Evolutionary conservation across 1,139 yeast genomes (phyloP), one percentile per base, ranked within the genome.

Genomic region (Fermentozyma sake): DNA sequence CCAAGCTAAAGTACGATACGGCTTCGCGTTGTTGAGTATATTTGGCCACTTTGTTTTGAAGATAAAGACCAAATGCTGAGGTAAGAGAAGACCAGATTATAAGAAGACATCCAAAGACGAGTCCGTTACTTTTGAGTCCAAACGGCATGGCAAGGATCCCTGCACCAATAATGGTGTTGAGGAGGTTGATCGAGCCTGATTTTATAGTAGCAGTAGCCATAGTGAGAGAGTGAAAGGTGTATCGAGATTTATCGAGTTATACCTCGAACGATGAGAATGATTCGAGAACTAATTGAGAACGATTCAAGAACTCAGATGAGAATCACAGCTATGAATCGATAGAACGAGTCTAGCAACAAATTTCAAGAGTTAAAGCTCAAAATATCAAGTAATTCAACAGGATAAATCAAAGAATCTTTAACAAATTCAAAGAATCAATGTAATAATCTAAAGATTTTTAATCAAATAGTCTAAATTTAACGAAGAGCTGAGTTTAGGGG

Each of bases 71-170:
- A 46, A 71, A 68, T 8, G 75, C 57, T 5, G 77, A 71, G 1
- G 76, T 68, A 21, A 58, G 48, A 5, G 75, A 63, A 6, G 74
- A 66, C 62, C 74, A 63, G 3, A 65, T 20, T 7, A 72, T 64
- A 20, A 72, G 58, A 12, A 59, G 24, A 13, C 63, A 49, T 6
- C 79, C 79, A 33, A 71, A 58, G n/a, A 65, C 33, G 19, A 72
- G 35, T 13, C 79, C 78, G 40, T 72, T 71, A 29, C 65, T 48
- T 44, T 63, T 68, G 43, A 72, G 58, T 3, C 77, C 78, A 43
- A 51, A 72, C 4, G 79, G 77, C 72, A 72, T 70, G 35, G 77
- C 76, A 30, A 72, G 62, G 27, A 71, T 68, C 12, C 79, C 79
- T 2, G 78, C 77, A 23, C 79, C 74, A 14, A 72, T 57, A 30